phyloP scores from a whole-genome alignment of 768 basidiomycete genomes.

The Grammothele lineata region DNA sequence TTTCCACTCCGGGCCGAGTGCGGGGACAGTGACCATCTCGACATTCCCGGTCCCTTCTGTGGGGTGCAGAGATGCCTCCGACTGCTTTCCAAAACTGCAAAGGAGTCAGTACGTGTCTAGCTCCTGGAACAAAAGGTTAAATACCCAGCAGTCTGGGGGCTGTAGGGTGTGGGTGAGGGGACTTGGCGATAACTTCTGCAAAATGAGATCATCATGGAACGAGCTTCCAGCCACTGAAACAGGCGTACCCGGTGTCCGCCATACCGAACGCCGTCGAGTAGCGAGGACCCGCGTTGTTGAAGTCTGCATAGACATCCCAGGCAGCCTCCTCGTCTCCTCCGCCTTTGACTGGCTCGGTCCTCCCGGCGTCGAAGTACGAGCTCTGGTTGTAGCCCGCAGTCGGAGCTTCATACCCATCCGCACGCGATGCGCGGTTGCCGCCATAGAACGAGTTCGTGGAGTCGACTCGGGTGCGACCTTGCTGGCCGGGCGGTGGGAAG shows the following conservation, averaged over 20 bases:
- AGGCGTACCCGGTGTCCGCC: conserved; percentile 38
- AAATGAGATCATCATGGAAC: neutral
- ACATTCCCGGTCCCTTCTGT: conserved; percentile 44
- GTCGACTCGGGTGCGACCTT: conserved; percentile 52
- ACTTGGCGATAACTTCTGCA: conserved; percentile 22
- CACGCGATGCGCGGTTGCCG: conserved; percentile 33
- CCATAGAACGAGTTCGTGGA: conserved; percentile 61
- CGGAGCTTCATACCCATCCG: conserved; percentile 35
- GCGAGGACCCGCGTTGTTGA: conserved; percentile 79
- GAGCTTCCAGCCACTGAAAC: neutral
- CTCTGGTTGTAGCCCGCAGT: conserved; percentile 72
- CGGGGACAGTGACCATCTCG: conserved; percentile 90
- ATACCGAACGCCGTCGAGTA: conserved; percentile 64
- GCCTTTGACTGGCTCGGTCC: conserved; percentile 74
- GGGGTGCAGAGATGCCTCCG: conserved; percentile 17
- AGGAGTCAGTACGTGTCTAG: neutral
- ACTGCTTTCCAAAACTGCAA: conserved; percentile 17
- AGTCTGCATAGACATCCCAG: conserved; percentile 87
- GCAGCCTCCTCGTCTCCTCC: conserved; percentile 72
- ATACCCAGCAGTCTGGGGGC: conserved; percentile 6
- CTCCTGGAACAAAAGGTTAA: neutral
- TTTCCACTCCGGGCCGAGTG: conserved; percentile 88
- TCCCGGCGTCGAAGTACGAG: conserved; percentile 64
- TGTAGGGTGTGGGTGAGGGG: conserved; percentile 16
- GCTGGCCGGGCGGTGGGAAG: conserved; percentile 31